Base-by-base conservation (phyloP, 495 filamentous ascomycete species). In the Penicillium manginii region DNA sequence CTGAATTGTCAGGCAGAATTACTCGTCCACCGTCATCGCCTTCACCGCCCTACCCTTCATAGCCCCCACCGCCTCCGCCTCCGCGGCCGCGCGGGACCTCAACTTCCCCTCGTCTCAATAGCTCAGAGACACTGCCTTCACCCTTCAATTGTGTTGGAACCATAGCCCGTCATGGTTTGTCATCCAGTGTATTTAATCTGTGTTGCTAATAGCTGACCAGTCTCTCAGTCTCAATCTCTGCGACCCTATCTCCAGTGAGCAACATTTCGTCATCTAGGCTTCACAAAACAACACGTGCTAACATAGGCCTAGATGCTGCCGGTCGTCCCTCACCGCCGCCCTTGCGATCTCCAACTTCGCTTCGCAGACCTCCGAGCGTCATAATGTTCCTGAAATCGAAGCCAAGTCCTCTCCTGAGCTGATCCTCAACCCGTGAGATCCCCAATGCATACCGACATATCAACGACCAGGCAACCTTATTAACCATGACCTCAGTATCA, bases 311-410 rank as follows among this genome's bases (percentile, higher is more conserved):
- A 53, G 37, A 79, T 93, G 91, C 75, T 93, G 98, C 59, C 91
- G 94, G 67, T 92, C 91, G 51, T 96, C 91, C 59, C 83, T 98
- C 51, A 98, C 91, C 4, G 92, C 94, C 54, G 94, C 96, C 52
- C 89, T 98, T 60, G 91, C 91, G 49, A 87, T 99, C 49, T 92
- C 91, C 74, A 94, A 99, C 81, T 99, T 99, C 73, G 93, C 93
- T 49, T 97, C 93, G 37, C 96, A 99, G 72, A 89, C 90, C 17
- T 88, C 92, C 45, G 96, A 99, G 79, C 84, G 96, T 58, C 96
- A 68, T 76, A 98, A 98, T 80, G 93, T 97, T 26, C 96, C 96
- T 19, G 94, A 98, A 73, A 90, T 99, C 66, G 96, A 99, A 78
- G 92, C 94, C 46, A 84, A 83, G 45, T 91, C 88, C 31, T 96